These are phyloP conservation scores for Neoascochyta sp. DNA, from an alignment of 2,329 filamentous ascomycete genomes.

Conservation along the genomic window DNA sequence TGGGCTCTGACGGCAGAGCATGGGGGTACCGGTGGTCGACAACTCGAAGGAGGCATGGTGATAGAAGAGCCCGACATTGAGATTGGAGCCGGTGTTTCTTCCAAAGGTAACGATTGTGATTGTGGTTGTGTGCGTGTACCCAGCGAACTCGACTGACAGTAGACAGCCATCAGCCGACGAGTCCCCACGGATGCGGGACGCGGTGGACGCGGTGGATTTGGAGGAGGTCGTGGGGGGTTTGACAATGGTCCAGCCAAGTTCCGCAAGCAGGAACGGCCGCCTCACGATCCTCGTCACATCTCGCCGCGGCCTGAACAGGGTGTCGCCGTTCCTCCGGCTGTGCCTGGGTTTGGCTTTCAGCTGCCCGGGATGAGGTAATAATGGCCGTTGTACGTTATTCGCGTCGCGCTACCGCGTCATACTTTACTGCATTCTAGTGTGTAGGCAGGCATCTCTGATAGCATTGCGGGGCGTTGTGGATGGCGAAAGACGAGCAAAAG, in stretches of 20 bases:
- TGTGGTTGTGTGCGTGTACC: background rate
- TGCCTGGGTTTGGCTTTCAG: constrained; percentile 55
- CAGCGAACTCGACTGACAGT: constrained; percentile 16
- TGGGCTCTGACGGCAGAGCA: constrained; percentile 95
- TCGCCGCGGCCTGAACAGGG: constrained; percentile 37
- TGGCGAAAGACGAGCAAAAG: background rate
- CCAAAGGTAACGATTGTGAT: constrained; percentile 59
- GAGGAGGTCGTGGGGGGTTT: constrained; percentile 15
- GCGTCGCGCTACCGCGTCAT: background rate
- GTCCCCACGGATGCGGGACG: constrained; percentile 33
- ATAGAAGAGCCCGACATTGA: constrained; percentile 98
- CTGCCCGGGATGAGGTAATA: constrained; percentile 33
- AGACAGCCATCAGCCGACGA: constrained; percentile 33
- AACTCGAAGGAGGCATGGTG: constrained; percentile 77
- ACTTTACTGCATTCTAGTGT: background rate
- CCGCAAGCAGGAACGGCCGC: constrained; percentile 26
- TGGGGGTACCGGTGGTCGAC: constrained; percentile 81
- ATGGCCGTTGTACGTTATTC: constrained; percentile 2
- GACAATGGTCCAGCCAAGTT: constrained; percentile 22
- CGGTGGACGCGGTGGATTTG: constrained; percentile 16
- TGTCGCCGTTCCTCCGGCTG: constrained; percentile 52
- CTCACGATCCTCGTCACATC: constrained; percentile 32
- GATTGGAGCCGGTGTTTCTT: constrained; percentile 94
- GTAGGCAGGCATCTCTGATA: too few relatives aligned
- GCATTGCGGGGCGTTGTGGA: constrained; percentile 21